Evolutionary conservation across 2,329 filamentous ascomycete species (phyloP), one percentile per base, ranked within the genome.

Genomic region (Trichoderma sp.): DNA sequence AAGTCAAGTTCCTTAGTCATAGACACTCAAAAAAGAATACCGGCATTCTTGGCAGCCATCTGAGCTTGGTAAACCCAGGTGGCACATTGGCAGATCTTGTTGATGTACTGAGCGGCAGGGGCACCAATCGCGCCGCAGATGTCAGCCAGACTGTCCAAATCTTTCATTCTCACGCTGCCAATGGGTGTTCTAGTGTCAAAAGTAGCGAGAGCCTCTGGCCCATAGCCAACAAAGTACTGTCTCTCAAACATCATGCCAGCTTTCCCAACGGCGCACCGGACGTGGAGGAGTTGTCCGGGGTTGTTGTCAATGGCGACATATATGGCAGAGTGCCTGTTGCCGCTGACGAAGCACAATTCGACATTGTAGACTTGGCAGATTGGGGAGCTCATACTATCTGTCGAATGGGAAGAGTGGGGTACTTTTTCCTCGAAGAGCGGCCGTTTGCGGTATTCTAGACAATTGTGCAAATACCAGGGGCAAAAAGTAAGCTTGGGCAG

Each of bases 161-260:
- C 34, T 0, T 54, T 34, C 3, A 15, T 13, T 15, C 10, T 54
- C 17, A 59, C 42, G n/a, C 5, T 45, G 22, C 64, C 64, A 7
- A 34, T 32, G 7, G n/a, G 32, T 8, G 5, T 10, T n/a, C 48
- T 50, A 35, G 22, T 12, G 27, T 22, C 42, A 29, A 67, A 67
- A 4, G 64, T 67, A 19, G 64, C 10, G 8, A 67, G 64, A 50
- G 54, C 17, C 5, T 54, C 56, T n/a, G 57, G 57, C 25, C 64
- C 64, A 8, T 58, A 48, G 2, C 56, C 34, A 13, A 50, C 12
- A 50, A 54, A 59, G 45, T 56, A 42, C 15, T 67, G 42, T 9
- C 25, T 67, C 10, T 59, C 56, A 58, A 67, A 67, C 45, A 67
- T 29, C 64, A 67, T 67, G 10, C 35, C 35, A 10, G 32, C 1